Base-by-base conservation (phyloP, 2,329 filamentous ascomycete species). In the Botrytis deweyae region DNA sequence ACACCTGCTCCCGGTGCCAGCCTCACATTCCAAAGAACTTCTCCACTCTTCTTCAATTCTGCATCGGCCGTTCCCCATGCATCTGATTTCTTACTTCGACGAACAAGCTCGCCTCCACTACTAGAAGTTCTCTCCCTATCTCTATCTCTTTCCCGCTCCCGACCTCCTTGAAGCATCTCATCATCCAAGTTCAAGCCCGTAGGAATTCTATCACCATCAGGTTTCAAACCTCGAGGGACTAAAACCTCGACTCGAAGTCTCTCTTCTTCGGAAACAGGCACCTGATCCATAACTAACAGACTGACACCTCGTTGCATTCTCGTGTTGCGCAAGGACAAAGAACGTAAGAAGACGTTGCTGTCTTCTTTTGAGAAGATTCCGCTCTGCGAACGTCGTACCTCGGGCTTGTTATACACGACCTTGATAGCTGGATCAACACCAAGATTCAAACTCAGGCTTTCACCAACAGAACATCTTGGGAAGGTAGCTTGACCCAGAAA, bases 241-340 rank as follows among this genome's bases (percentile, higher is more conserved):
- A 85, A 76, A 46, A 90, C 78, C 1, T 86, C 85, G 14, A 91
- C 84, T 7, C 83, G 83, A 9, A 91, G 81, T 59, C 85, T 83
- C 79, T 90, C 88, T 72, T 91, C 88, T 79, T 90, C 86, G 36
- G 86, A 88, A n/a, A 90, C 83, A 4, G 89, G 89, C 3, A 90
- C 83, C 80, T 91, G 89, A 75, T 91, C 89, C 4, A 88, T 79
- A 40, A 91, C 86, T 1, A 86, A 81, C 3, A 91, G 59, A 1
- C 83, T 83, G 22, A 87, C 83, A 0, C 81, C 75, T 4, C 78
- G 71, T 9, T 82, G 82, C 16, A 84, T 82, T 68, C 82, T 83
- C 2, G 86, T 88, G 78, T 90, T 90, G 40, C 84, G 83, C 18
- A 90, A 79, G 4, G 83, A 85, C 42, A 88, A 78, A 42, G 80